Evolutionary conservation across 805 yeast genomes (phyloP).

Genomic region (Ogataea nakhonphanomensis): DNA sequence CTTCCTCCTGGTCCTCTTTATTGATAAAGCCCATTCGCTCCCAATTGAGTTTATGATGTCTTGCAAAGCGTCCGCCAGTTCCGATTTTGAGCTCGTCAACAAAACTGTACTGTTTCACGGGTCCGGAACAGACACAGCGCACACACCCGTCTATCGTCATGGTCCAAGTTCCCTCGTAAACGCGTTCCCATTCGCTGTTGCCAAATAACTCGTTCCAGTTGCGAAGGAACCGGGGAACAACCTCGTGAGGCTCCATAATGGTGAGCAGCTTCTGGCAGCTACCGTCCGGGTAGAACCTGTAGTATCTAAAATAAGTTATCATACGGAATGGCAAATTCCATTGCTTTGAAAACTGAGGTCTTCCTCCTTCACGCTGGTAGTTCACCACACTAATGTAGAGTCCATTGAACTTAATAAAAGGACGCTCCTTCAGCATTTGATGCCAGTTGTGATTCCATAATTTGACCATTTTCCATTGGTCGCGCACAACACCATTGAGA

Average conservation of each 20-base stretch:
- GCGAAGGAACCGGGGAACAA: constrained; percentile 53
- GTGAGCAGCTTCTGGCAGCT: constrained; percentile 66
- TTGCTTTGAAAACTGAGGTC: constrained; percentile 58
- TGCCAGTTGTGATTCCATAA: constrained; percentile 45
- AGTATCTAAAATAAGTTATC: constrained; percentile 84
- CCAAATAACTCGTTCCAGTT: constrained; percentile 27
- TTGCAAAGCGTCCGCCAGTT: constrained; percentile 52
- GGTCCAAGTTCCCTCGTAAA: constrained; percentile 55
- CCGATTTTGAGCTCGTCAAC: constrained; percentile 59
- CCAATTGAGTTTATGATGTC: constrained; percentile 76
- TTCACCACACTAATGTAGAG: constrained; percentile 82
- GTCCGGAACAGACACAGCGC: constrained; percentile 50
- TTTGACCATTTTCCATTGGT: constrained; percentile 35
- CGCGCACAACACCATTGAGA: constrained; percentile 34
- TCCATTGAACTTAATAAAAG: constrained; percentile 78
- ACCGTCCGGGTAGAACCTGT: constrained; percentile 79
- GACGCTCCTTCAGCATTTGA: constrained; percentile 58
- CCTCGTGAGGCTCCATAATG: constrained; percentile 63
- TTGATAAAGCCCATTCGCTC: constrained; percentile 49
- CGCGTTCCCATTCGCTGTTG: constrained; percentile 31
- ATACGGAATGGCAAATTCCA: constrained; percentile 77
- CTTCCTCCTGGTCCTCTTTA: constrained; percentile 15
- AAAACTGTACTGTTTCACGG: constrained; percentile 58
- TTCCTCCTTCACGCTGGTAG: constrained; percentile 80
- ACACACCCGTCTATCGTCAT: constrained; percentile 53